Conservation (phyloP, 2,329 filamentous ascomycete species). For the Macroventuria anomochaeta region DNA sequence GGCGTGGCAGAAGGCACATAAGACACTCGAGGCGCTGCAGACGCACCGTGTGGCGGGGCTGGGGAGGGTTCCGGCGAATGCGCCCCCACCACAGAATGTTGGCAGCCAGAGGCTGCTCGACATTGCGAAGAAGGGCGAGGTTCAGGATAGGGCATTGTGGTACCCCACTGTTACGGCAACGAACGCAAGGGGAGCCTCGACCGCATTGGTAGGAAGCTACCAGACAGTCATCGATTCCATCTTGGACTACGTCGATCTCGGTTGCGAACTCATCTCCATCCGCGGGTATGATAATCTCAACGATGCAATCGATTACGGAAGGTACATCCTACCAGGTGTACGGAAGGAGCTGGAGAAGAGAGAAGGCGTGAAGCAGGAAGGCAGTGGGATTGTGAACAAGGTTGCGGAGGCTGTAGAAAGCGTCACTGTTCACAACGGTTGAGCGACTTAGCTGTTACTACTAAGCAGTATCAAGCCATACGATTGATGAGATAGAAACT, state of each 20-base stretch:
- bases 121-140: slow-evolving; percentile 22
- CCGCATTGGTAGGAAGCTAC: slow-evolving; percentile 22
- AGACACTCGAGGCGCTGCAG: slow-evolving; percentile 61
- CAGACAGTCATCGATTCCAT: slow-evolving; percentile 24
- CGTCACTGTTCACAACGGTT: slow-evolving; percentile 16
- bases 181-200: slow-evolving; percentile 18
- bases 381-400: slow-evolving; percentile 11
- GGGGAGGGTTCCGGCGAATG: slow-evolving; percentile 10
- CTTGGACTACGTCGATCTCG: slow-evolving; percentile 23
- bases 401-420: slow-evolving; percentile 23
- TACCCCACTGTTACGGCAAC: slow-evolving; percentile 24
- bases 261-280: slow-evolving; percentile 23
- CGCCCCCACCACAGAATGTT: slow-evolving; percentile 16
- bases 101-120: slow-evolving; percentile 21
- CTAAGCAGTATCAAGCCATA: background rate
- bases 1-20: slow-evolving; percentile 67
- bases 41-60: slow-evolving; percentile 41
- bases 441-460: background rate
- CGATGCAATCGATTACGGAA: slow-evolving; percentile 22
- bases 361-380: slow-evolving; percentile 4
- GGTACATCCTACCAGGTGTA: slow-evolving; percentile 22
- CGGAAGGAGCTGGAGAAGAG: slow-evolving; percentile 17
- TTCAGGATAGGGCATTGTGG: slow-evolving; percentile 23
- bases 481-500: background rate
- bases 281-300: slow-evolving; percentile 25